phyloP scores from a whole-genome alignment of 192 early-diverging fungal genomes.

The Backusella macrospora region DNA sequence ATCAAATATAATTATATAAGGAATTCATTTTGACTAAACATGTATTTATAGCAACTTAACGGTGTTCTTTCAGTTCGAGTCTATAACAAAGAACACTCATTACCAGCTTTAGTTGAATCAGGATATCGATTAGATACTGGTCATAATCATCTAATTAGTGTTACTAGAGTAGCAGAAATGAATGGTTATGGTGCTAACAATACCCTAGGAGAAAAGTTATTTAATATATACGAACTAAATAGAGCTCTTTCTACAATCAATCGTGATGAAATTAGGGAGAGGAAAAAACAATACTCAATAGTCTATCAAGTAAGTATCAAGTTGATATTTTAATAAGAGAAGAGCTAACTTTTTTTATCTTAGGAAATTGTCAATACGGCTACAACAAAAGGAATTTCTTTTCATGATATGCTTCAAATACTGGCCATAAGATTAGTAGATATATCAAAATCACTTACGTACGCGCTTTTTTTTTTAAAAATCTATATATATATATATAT shows the following conservation, averaged over 20 bases:
- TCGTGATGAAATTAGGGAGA: background rate
- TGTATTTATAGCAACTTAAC: conserved; percentile 20
- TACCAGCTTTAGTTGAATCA: conserved; percentile 17
- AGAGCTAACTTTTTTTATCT: background rate
- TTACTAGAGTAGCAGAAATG: background rate
- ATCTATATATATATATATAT: background rate
- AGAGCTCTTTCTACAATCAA: conserved; percentile 29
- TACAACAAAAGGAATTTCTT: conserved; percentile 19
- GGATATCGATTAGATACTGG: conserved; percentile 22
- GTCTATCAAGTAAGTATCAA: conserved; percentile 26
- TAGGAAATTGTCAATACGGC: conserved; percentile 1
- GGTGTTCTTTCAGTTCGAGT: conserved; percentile 28
- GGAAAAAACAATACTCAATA: conserved; percentile 17
- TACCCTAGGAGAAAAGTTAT: conserved; percentile 1
- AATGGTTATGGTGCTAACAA: background rate
- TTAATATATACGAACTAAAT: conserved; percentile 21
- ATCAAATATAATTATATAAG: background rate
- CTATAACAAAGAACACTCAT: conserved; percentile 16
- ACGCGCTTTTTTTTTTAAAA: background rate
- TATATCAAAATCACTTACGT: conserved; percentile 28
- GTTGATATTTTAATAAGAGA: background rate
- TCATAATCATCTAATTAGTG: conserved; percentile 15
- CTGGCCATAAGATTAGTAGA: conserved; percentile 29
- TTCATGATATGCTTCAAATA: conserved; percentile 20
- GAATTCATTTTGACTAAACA: background rate